A percentile compares a stretch with the other conserved stretches of the same genome.
phyloP scores from a whole-genome alignment of 2,329 filamentous ascomycete species.

The Paraconiothyrium brasiliense region DNA sequence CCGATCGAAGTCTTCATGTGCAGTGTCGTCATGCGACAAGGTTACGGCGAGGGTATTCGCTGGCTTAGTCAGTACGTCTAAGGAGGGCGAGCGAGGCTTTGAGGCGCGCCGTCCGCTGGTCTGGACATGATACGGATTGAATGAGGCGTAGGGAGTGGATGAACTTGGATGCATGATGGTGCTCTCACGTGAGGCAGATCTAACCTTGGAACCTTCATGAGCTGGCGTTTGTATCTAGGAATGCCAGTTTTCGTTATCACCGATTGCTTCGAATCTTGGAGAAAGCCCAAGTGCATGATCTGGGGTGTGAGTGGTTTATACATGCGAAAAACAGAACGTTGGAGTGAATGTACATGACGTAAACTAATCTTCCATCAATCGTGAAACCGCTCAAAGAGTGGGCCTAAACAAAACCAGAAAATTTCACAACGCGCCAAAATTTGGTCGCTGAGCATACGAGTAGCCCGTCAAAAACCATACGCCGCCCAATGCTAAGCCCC shows the following conservation, averaged over 20 bases:
- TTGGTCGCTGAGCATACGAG: neutral
- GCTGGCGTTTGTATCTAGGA: conserved; percentile 9
- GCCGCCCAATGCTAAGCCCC: conserved; percentile 9
- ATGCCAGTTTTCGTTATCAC: conserved; percentile 10
- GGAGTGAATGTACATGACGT: neutral
- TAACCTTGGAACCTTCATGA: conserved; percentile 11
- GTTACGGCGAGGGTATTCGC: conserved; percentile 54
- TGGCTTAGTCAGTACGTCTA: conserved; percentile 56
- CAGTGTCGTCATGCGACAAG: conserved; percentile 97
- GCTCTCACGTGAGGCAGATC: conserved; percentile 9
- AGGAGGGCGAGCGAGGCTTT: neutral
- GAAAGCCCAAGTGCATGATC: neutral
- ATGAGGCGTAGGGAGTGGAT: conserved; percentile 16
- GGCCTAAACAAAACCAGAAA: conserved; percentile 2
- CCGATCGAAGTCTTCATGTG: conserved; percentile 96
- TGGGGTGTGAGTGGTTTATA: neutral
- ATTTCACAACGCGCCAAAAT: neutral
- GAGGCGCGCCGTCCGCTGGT: neutral
- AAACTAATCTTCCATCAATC: neutral
- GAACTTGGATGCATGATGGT: conserved; percentile 14
- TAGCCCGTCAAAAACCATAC: neutral
- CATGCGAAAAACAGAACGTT: neutral
- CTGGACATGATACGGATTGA: conserved; percentile 1
- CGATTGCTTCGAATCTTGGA: neutral
- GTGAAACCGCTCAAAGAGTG: neutral